These are phyloP conservation scores for Dactylis glomerata DNA, from an alignment of 176 grass and related monocot species.

Conservation along the genomic window DNA sequence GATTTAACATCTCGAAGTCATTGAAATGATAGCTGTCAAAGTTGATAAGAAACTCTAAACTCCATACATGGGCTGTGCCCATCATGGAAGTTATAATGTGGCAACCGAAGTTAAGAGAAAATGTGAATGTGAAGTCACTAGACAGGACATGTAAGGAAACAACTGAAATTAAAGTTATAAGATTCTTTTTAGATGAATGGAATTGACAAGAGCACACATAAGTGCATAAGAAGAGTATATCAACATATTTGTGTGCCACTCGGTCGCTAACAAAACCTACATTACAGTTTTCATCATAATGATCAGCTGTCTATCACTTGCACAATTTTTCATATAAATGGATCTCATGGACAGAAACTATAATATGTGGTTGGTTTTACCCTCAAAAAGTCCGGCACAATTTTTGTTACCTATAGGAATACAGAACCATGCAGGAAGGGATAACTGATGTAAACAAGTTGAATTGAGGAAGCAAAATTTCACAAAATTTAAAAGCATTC, in stretches of 20 bases:
- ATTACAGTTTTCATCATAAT: background rate
- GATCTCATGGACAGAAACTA: background rate
- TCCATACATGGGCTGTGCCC: background rate
- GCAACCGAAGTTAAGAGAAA: background rate
- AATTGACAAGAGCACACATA: background rate
- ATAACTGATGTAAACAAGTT: background rate
- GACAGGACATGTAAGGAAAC: background rate
- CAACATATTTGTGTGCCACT: background rate
- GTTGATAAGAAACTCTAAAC: background rate
- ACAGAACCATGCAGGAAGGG: background rate
- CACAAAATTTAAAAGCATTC: background rate
- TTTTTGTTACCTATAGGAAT: background rate
- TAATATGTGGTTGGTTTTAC: slow-evolving; percentile 5
- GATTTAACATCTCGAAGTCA: background rate
- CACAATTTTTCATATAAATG: slow-evolving; percentile 17
- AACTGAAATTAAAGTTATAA: background rate
- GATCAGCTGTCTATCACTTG: background rate
- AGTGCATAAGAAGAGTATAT: background rate
- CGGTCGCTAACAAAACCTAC: background rate
- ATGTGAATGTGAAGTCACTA: background rate
- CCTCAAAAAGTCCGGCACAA: background rate
- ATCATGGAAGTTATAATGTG: background rate
- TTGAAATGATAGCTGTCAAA: background rate
- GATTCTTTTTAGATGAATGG: background rate
- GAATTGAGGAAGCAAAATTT: background rate